These are phyloP conservation scores for Ogataea paradorogensis DNA, from an alignment of 805 yeast species.

Conservation along the genomic window DNA sequence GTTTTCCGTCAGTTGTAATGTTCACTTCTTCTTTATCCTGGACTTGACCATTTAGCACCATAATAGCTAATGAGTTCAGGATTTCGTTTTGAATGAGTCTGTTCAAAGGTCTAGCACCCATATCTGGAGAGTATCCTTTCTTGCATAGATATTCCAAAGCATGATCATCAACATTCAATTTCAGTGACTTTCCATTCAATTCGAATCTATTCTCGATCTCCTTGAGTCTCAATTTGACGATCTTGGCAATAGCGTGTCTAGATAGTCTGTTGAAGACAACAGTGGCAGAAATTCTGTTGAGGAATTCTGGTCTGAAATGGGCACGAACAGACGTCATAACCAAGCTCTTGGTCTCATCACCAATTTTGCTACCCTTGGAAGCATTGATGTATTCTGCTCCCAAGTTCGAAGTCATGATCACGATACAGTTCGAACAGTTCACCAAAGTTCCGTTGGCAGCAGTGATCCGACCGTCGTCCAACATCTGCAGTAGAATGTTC, in stretches of 20 bases:
- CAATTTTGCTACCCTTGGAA: slow-evolving; percentile 57
- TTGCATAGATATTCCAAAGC: slow-evolving; percentile 81
- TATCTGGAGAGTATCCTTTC: slow-evolving; percentile 85
- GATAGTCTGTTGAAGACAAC: slow-evolving; percentile 92
- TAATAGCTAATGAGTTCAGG: slow-evolving; percentile 84
- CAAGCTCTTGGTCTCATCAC: slow-evolving; percentile 62
- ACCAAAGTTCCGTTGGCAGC: slow-evolving; percentile 92
- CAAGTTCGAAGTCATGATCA: slow-evolving; percentile 95
- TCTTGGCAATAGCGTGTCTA: slow-evolving; percentile 86
- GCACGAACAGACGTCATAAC: slow-evolving; percentile 82
- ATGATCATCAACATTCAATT: slow-evolving; percentile 65
- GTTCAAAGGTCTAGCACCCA: slow-evolving; percentile 96
- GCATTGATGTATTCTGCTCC: slow-evolving; percentile 89
- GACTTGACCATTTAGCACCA: slow-evolving; percentile 82
- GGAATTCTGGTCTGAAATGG: slow-evolving; percentile 96
- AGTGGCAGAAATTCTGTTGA: slow-evolving; percentile 91
- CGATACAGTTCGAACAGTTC: slow-evolving; percentile 87
- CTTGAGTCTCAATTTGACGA: slow-evolving; percentile 76
- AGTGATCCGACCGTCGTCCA: slow-evolving; percentile 96
- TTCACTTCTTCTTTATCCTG: slow-evolving; percentile 83
- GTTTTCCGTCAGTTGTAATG: slow-evolving; percentile 56
- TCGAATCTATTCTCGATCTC: slow-evolving; percentile 87
- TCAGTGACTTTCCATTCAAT: slow-evolving; percentile 75
- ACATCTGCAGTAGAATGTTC: slow-evolving; percentile 84
- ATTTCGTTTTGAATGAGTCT: slow-evolving; percentile 87